These are phyloP conservation scores for Cercis canadensis DNA, from an alignment of 306 rosid genomes.

Conservation along the genomic window DNA sequence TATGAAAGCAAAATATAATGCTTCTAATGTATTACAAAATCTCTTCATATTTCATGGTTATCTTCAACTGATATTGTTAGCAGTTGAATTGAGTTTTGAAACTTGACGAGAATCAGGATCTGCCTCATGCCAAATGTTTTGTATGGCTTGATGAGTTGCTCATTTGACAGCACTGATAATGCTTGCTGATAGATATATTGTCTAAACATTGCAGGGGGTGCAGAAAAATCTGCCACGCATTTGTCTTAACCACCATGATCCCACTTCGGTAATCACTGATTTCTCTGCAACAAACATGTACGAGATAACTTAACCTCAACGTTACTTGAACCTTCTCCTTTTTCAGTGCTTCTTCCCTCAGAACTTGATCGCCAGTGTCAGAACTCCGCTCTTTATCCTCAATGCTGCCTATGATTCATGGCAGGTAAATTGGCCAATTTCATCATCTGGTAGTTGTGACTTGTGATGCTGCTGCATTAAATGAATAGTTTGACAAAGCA, in stretches of 20 bases:
- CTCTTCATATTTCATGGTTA: no score
- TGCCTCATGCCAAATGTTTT: constrained; percentile 4
- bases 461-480: no score
- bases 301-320: neutral
- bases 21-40: no score
- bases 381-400: constrained; percentile 86
- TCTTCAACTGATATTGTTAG: constrained; percentile 11
- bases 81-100: constrained; percentile 23
- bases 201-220: constrained; percentile 61
- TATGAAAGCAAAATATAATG: no score
- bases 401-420: constrained; percentile 96
- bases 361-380: constrained; percentile 66
- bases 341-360: constrained; percentile 97
- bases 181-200: constrained; percentile 25
- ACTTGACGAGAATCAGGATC: constrained; percentile 9
- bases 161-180: constrained; percentile 19
- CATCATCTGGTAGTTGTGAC: constrained; percentile 12
- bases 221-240: constrained; percentile 64
- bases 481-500: neutral
- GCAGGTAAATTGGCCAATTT: constrained; percentile 69
- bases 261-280: constrained; percentile 67
- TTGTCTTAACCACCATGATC: constrained; percentile 80
- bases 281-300: neutral
- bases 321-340: constrained; percentile 33
- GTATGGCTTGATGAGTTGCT: constrained; percentile 13